Evolutionary conservation across 768 basidiomycete genomes (phyloP), one percentile per base, ranked within the genome.

Genomic region (Paxillus involutus): DNA sequence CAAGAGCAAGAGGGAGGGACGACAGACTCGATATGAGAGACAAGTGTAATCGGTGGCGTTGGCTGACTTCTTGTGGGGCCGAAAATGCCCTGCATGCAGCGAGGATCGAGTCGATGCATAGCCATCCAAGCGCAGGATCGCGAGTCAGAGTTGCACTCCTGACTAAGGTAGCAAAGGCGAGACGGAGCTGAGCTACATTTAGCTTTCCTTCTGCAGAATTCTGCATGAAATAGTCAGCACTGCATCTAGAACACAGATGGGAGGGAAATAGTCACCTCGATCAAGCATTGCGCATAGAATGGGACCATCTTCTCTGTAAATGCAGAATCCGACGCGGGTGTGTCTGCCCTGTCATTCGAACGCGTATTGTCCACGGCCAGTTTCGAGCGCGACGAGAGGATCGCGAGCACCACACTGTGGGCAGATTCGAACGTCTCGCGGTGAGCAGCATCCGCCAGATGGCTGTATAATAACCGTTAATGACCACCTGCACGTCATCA

Each of bases 361-460:
- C 19, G 36, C 36, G 44, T 29, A 19, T 49, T 53, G 49, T 66
- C 52, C 8, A 50, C 58, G 24, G 60, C 44, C 17, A 66, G 70
- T 56, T 81, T 77, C 0, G 83, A 80, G 60, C 80, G 77, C 29
- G 82, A 76, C 10, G 87, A 80, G 63, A 92, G 86, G 39, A 91
- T 75, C 4, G 91, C 79, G 13, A 95, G 74, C 35, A 94, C 72
- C 26, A 90, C 89, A 9, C 92, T 94, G 66, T 94, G 93, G 1
- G 91, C 84, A 0, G 90, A 88, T 67, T 95, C 92, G 61, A 84
- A 94, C n/a, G 83, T 83, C 58, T 93, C 88, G 33, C 88, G 83
- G 58, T 89, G 76, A 13, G 51, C 52, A 2, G 83, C 59, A 52
- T 85, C 78, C 49, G 73, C 77, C 29, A 92, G 75, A 64, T 87